Conservation (phyloP, 441 rosid genomes). For the Euphorbia celastroides region DNA sequence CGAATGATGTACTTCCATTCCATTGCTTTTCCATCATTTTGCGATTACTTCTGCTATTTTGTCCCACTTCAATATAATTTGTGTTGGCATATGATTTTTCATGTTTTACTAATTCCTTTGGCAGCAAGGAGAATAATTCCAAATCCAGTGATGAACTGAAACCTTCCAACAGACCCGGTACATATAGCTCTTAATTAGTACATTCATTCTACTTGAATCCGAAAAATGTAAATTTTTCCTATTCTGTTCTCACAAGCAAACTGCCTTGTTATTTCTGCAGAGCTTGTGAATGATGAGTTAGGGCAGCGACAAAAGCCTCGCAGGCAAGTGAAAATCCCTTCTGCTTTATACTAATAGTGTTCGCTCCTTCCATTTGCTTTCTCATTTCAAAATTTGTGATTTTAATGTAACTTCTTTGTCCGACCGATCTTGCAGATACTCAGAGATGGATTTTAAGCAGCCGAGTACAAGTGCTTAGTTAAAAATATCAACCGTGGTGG, state of each 20-base stretch:
- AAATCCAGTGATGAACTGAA: slow-evolving; percentile 56
- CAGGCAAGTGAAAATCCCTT: slow-evolving; percentile 41
- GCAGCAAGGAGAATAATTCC: slow-evolving; percentile 63
- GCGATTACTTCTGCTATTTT: background rate
- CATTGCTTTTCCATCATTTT: background rate
- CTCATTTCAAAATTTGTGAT: background rate
- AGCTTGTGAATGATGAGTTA: slow-evolving; percentile 44
- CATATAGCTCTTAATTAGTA: slow-evolving; percentile 13
- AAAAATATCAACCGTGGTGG: slow-evolving; percentile 27
- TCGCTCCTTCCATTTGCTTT: background rate
- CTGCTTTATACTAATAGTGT: background rate
- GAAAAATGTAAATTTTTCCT: background rate
- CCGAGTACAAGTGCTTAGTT: slow-evolving; percentile 42
- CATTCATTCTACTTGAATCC: background rate
- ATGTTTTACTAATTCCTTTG: slow-evolving; percentile 7
- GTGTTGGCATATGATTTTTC: slow-evolving; percentile 3
- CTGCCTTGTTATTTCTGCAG: slow-evolving; percentile 28
- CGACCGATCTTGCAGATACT: slow-evolving; percentile 46
- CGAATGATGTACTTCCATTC: background rate
- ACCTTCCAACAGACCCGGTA: slow-evolving; percentile 61
- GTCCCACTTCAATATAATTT: background rate
- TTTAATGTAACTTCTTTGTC: slow-evolving; percentile 1
- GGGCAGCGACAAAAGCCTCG: slow-evolving; percentile 75
- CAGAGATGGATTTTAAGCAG: slow-evolving; percentile 80
- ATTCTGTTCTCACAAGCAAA: slow-evolving; percentile 1